Percentiles rank a stretch among this genome's conserved stretches.
Conservation (phyloP, 257 asterid species). For the Cordia subcordata region DNA sequence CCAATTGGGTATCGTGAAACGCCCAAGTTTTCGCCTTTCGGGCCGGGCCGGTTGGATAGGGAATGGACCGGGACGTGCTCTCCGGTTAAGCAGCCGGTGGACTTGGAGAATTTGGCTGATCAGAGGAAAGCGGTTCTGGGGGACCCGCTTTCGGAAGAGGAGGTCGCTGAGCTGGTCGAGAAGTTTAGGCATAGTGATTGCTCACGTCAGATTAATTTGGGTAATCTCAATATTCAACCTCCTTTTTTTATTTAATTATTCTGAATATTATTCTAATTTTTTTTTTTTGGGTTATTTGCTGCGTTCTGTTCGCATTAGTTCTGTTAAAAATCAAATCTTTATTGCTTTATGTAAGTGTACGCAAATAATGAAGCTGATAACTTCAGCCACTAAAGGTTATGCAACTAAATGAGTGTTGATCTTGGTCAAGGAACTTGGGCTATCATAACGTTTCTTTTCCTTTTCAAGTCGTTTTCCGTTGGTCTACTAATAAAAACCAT, state of each 20-base stretch:
- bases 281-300: not conserved
- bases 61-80: constrained; percentile 79
- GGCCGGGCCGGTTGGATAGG: constrained; percentile 78
- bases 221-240: constrained; percentile 20
- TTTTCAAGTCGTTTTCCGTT: too few species aligned
- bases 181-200: constrained; percentile 69
- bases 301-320: too few species aligned
- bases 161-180: constrained; percentile 70
- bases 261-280: not conserved
- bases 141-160: constrained; percentile 60
- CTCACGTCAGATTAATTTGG: constrained; percentile 81
- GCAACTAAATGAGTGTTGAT: too few species aligned
- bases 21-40: constrained; percentile 72
- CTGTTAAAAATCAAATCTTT: too few species aligned
- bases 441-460: too few species aligned
- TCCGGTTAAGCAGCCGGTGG: constrained; percentile 35
- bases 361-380: too few species aligned
- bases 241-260: not conserved
- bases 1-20: constrained; percentile 84
- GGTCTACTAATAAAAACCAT: too few species aligned
- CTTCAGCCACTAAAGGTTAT: too few species aligned
- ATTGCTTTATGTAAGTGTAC: too few species aligned
- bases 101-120: constrained; percentile 44
- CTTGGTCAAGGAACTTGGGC: too few species aligned
- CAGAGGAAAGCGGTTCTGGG: constrained; percentile 53